phyloP scores from a whole-genome alignment of 257 asterid genomes.

The Gentiana macrophylla region DNA sequence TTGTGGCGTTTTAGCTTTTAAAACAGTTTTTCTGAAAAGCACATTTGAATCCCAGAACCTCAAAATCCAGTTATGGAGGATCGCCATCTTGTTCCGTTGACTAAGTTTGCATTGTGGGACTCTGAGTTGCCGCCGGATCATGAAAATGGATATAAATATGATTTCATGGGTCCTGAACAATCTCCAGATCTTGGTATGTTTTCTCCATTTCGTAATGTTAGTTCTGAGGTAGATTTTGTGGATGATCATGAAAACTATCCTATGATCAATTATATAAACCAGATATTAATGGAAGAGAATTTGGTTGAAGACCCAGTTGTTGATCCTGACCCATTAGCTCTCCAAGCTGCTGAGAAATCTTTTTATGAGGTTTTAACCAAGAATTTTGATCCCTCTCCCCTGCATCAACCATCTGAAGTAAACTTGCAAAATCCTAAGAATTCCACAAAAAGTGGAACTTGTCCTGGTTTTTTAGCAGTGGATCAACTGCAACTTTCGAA shows the following conservation, averaged over 20 bases:
- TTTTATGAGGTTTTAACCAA: conserved; percentile 36
- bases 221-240: conserved; percentile 48
- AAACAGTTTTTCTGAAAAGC: too few relatives aligned
- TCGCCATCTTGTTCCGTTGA: conserved; percentile 14
- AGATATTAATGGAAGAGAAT: conserved; percentile 64
- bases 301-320: conserved; percentile 32
- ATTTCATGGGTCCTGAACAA: neutral
- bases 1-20: too few relatives aligned
- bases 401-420: neutral
- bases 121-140: conserved; percentile 32
- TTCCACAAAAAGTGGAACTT: neutral
- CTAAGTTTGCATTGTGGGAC: conserved; percentile 19
- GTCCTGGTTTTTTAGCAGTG: conserved; percentile 17
- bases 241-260: conserved; percentile 70
- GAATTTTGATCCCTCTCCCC: neutral
- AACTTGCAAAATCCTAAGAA: too few relatives aligned
- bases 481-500: conserved; percentile 29
- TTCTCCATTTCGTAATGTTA: conserved; percentile 29
- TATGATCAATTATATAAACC: conserved; percentile 39
- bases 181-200: conserved; percentile 21
- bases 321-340: conserved; percentile 50
- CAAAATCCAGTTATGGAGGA: too few relatives aligned
- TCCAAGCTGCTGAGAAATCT: conserved; percentile 61
- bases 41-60: too few relatives aligned
- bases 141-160: conserved; percentile 20